Base-by-base conservation (phyloP, 345 rosid species). In the Pelargonium nanum region DNA sequence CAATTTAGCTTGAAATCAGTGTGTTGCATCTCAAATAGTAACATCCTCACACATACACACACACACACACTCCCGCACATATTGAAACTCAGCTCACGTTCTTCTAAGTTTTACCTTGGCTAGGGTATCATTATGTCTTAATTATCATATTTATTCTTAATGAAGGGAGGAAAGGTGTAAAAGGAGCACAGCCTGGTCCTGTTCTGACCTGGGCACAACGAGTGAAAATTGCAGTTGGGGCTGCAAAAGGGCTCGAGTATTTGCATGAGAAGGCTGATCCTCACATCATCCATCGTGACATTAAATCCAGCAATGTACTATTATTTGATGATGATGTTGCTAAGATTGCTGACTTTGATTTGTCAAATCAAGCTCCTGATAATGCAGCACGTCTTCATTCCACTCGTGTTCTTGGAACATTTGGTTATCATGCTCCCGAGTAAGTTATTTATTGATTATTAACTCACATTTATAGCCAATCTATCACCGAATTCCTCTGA, bases 371-470 rank as follows among this genome's bases (percentile, higher is more conserved):
- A 81, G 89, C 94, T 63, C 96, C 95, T 54, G 96, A 89, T 73
- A 77, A 77, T 77, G 83, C 96, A 52, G 95, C 96, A 16, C 91
- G 96, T 19, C 93, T 92, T 56, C 93, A 89, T 69, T 89, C 98
- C 12, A 92, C 95, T 44, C 91, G 96, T 75, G 96, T 92, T 61
- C 83, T 89, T 21, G 96, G 98, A 74, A 92, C 89, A 63, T 92
- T 92, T 58, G 98, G 96, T 65, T 92, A 87, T 70, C 98, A 92
- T 78, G 98, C 96, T 57, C 98, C 98, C 23, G 98, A 92, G 98
- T 92, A 82, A 83, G 85, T 55, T 30, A 34, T 57, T 71, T 56
- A 20, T 70, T 20, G 12, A 22, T 56, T 24, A 56, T 55, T 67
- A 60, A 55, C 55, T 55, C 6, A 51, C 48, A 40, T 40, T 52